Percentiles rank a stretch among this genome's conserved stretches.
Conservation (phyloP, 495 filamentous ascomycete genomes). For the Corynascus novoguineensis region DNA sequence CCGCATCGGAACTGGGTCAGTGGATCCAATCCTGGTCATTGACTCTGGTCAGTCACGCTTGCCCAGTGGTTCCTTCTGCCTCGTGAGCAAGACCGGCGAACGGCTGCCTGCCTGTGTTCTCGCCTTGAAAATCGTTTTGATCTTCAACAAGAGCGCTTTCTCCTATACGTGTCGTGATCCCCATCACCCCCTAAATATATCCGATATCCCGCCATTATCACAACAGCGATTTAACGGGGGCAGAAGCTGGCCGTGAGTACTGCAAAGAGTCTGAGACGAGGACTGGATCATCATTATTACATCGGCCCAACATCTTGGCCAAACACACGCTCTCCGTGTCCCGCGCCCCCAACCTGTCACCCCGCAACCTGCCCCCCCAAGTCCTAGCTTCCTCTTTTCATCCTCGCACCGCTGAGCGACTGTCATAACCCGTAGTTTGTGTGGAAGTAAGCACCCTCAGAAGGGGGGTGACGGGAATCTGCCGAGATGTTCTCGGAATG, state of each 20-base stretch:
- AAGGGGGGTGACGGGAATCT: slow-evolving; percentile 22
- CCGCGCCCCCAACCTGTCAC: neutral
- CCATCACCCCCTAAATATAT: neutral
- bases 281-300: slow-evolving; percentile 18
- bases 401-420: neutral
- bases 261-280: neutral
- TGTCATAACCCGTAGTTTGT: neutral
- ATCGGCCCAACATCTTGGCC: slow-evolving; percentile 6
- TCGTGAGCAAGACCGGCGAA: slow-evolving; percentile 7
- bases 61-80: slow-evolving; percentile 15
- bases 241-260: neutral
- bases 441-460: slow-evolving; percentile 14
- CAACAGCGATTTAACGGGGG: neutral
- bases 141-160: neutral
- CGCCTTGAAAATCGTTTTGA: slow-evolving; percentile 6
- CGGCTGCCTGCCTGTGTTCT: slow-evolving; percentile 13
- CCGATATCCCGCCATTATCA: neutral
- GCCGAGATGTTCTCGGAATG: slow-evolving; percentile 92
- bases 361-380: neutral
- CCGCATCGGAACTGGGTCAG: slow-evolving; percentile 11
- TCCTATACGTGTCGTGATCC: neutral
- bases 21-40: slow-evolving; percentile 17
- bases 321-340: neutral
- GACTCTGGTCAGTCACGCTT: slow-evolving; percentile 15
- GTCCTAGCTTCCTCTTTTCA: neutral